Base-by-base conservation (phyloP, 805 yeast genomes). In the Myxozyma mucilagina region DNA sequence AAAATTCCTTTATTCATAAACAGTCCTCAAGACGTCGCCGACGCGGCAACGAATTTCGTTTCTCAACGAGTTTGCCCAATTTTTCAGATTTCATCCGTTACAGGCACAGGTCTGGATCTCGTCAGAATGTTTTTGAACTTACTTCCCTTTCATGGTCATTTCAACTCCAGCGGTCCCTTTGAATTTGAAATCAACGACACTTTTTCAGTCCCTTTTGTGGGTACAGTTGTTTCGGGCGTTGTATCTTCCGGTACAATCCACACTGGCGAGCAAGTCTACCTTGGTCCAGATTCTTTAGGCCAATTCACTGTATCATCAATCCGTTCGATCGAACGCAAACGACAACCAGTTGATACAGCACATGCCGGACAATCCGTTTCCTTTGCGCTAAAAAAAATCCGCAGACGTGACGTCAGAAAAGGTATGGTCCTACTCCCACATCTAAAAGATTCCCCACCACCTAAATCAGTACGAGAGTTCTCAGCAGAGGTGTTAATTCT, bases 171-270 rank as follows among this genome's bases (percentile, higher is more conserved):
- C 16, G 67, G 53, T 10, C 62, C 61, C 11, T 56, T 64, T 38
- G 64, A 60, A 42, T 64, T 63, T 47, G 64, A 63, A 35, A 52
- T 64, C 24, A 64, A 57, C 45, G 68, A 64, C 20, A 63, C 64
- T n/a, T 64, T 64, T 35, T 63, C 68, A 7, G 68, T 64, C 16
- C 68, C 68, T 9, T 64, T 64, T 51, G 68, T 64, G 5, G 68
- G 68, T 31, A 63, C 68, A 11, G 68, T 64, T 10, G 67, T 64
- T 7, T 64, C 68, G 1, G 68, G 68, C 7, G 56, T 64, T 14
- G 53, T 64, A 10, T 34, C 53, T 18, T 47, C 58, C 39, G 68
- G 68, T 4, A 52, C 57, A 2, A 63, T 63, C 14, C 56, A 54
- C 14, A 44, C 58, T 13, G 68, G 68, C 14, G 67, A 58, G 32